Evolutionary conservation across 768 basidiomycete genomes (phyloP).

Genomic region (Cystofilobasidium capitatum): DNA sequence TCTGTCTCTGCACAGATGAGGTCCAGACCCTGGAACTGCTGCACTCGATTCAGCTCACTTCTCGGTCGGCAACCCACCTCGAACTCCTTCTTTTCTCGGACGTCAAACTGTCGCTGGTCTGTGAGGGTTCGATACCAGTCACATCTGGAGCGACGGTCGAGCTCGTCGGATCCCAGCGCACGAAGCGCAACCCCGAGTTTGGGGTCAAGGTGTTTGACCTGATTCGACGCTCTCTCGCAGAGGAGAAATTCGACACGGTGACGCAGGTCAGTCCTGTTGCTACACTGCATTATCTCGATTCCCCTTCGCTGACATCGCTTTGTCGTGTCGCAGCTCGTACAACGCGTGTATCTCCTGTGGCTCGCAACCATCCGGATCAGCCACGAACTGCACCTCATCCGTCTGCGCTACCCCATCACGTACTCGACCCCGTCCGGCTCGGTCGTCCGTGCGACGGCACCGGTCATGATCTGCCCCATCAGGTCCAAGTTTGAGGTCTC

Average conservation of each 20-base stretch:
- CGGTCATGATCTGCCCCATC: constrained; percentile 15
- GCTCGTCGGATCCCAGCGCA: constrained; percentile 22
- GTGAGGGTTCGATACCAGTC: constrained; percentile 28
- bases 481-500: constrained; percentile 29
- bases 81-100: constrained; percentile 31
- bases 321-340: constrained; percentile 29
- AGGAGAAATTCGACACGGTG: not conserved
- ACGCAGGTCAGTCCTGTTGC: constrained; percentile 16
- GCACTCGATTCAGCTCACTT: constrained; percentile 33
- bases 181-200: constrained; percentile 23
- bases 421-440: constrained; percentile 12
- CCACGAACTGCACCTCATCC: constrained; percentile 32
- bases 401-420: constrained; percentile 31
- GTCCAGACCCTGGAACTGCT: constrained; percentile 35
- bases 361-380: constrained; percentile 31
- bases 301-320: not conserved
- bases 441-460: not conserved
- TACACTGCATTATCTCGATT: constrained; percentile 17
- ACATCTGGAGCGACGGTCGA: constrained; percentile 28
- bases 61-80: constrained; percentile 24
- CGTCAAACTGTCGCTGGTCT: constrained; percentile 29
- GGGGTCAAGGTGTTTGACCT: constrained; percentile 32
- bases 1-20: constrained; percentile 32
- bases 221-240: constrained; percentile 28
- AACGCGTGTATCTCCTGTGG: constrained; percentile 33